These are phyloP conservation scores for Microbotryum silenes-acaulis DNA, from an alignment of 1,284 basidiomycete genomes.

Conservation along the genomic window DNA sequence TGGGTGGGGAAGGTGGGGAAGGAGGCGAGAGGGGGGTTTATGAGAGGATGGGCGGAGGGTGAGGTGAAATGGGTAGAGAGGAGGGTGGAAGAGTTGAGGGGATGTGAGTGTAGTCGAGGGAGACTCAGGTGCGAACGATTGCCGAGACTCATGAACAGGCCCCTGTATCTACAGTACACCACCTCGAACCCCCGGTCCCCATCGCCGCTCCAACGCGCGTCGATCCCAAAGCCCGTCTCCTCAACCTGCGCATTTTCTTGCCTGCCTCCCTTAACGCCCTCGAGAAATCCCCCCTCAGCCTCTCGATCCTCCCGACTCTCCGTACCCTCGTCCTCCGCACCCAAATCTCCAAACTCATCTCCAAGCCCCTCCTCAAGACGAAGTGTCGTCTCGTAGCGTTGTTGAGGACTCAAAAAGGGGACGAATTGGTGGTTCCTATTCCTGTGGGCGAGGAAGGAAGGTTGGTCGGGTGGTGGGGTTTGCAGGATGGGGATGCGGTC, in stretches of 20 bases:
- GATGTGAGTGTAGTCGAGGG: not conserved
- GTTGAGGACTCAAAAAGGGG: not conserved
- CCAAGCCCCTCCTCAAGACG: constrained; percentile 14
- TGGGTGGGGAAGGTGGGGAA: constrained; percentile 58
- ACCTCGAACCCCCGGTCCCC: too few species aligned
- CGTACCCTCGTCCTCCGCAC: constrained; percentile 23
- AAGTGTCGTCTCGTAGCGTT: constrained; percentile 17
- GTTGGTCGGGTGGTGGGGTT: constrained; percentile 25
- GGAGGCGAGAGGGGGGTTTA: not conserved
- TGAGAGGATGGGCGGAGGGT: too few species aligned
- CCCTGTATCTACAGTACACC: too few species aligned
- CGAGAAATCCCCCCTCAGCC: not conserved
- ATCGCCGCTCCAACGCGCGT: too few species aligned
- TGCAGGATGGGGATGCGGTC: constrained; percentile 20
- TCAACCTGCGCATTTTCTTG: not conserved
- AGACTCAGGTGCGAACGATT: too few species aligned
- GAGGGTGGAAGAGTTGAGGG: not conserved
- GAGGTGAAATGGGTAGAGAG: not conserved
- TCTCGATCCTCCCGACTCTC: constrained; percentile 18
- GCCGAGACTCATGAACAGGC: too few species aligned
- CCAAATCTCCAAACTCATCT: constrained; percentile 9
- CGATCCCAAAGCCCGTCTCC: too few species aligned
- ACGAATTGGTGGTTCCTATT: constrained; percentile 13
- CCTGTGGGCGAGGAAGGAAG: constrained; percentile 19
- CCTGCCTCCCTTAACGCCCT: not conserved